Evolutionary conservation across 2,329 filamentous ascomycete genomes (phyloP).

Genomic region (Alternaria incomplexa): DNA sequence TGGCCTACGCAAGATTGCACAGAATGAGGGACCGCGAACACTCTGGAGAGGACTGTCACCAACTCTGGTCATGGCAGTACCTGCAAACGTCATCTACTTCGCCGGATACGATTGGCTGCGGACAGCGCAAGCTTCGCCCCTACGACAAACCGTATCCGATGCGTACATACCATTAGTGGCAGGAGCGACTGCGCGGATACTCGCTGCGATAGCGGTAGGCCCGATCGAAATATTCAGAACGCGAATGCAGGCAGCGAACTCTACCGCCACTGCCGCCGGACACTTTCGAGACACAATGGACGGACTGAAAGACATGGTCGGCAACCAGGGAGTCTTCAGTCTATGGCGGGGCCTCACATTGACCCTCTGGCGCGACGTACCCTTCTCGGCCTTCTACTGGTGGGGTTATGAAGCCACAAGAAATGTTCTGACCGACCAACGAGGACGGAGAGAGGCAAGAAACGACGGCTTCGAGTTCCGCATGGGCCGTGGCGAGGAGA

Average conservation of each 20-base stretch:
- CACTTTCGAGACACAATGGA: conserved; percentile 81
- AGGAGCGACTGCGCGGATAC: conserved; percentile 76
- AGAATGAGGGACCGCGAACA: conserved; percentile 85
- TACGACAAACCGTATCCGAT: conserved; percentile 64
- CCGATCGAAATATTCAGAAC: conserved; percentile 96
- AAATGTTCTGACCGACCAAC: conserved; percentile 70
- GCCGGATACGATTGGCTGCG: conserved; percentile 97
- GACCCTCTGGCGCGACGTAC: conserved; percentile 95
- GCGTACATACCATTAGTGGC: conserved; percentile 80
- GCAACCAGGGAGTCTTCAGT: conserved; percentile 74
- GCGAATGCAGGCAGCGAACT: conserved; percentile 78
- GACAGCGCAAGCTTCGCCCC: conserved; percentile 73
- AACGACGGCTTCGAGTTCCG: conserved; percentile 40
- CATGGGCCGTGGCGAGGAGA: conserved; percentile 41
- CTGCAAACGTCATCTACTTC: conserved; percentile 97
- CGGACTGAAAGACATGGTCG: conserved; percentile 80
- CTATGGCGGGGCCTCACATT: conserved; percentile 90
- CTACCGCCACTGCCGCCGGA: conserved; percentile 56
- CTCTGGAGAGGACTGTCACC: conserved; percentile 95
- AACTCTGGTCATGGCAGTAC: conserved; percentile 90
- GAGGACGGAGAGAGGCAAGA: conserved; percentile 57
- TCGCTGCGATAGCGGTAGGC: conserved; percentile 82
- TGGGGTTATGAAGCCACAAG: conserved; percentile 92
- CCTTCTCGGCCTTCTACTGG: conserved; percentile 98
- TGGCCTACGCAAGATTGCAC: conserved; percentile 89